Base-by-base conservation (phyloP, 257 asterid species). In the Capsicum chinense region DNA sequence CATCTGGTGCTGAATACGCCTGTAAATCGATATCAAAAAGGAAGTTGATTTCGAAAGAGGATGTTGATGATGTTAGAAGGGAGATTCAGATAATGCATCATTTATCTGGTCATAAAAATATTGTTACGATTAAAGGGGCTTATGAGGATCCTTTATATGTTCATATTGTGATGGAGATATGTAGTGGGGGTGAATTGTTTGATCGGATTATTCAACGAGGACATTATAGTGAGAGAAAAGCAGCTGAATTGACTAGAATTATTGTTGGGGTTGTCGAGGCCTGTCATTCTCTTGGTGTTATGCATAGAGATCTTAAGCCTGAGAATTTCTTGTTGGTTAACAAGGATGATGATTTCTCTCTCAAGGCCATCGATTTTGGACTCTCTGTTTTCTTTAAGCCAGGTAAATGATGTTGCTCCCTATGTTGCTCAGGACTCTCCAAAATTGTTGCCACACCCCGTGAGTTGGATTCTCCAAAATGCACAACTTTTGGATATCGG, bases 51-150 rank as follows among this genome's bases (percentile, higher is more conserved):
- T 83, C 80, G 3, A 83, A 83, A 52, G 85, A 83, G 68, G 80
- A 83, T 19, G 48, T 66, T 0, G 85, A 83, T 6, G 85, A 83
- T 83, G 85, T 83, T 39, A 67, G 85, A 78, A 83, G 85, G 56
- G 85, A 83, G 60, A 83, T 83, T 83, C 85, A 83, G 56, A 83
- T 83, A 83, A 83, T 83, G 85, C 85, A 83, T n/a, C 85, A 83
- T 83, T 83, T 83, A 26, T 12, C 85, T 54, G 85, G 79, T 58
- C 85, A 83, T 26, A 71, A 59, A 59, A 83, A 68, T 83, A 74
- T 83, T 56, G 80, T 83, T 19, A 83, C 80, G 0, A 83, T 83
- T 67, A 83, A 68, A 33, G 85, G 80, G 8, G 79, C 80, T 74
- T 83, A 83, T 68, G 85, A 83, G 80, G 85, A 83, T 67, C 21